Evolutionary conservation across 192 early-diverging fungal species (phyloP).

Genomic region (Spizellomyces punctatus): DNA sequence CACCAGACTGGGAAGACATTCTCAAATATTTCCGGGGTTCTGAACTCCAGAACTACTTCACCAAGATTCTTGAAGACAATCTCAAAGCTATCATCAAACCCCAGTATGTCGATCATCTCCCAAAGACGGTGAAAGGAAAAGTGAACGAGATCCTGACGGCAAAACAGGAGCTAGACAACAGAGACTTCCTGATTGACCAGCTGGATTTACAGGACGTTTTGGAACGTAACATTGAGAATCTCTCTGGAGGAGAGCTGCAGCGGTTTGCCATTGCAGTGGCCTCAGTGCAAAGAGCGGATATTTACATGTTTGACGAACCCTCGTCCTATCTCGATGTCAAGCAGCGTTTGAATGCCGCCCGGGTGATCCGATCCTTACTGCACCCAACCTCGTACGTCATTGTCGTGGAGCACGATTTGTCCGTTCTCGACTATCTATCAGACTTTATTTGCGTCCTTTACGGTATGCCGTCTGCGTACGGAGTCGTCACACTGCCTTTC

Average conservation of each 20-base stretch:
- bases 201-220: slow-evolving; percentile 84
- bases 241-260: slow-evolving; percentile 97
- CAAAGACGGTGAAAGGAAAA: slow-evolving; percentile 75
- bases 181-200: slow-evolving; percentile 69
- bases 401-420: slow-evolving; percentile 98
- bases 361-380: slow-evolving; percentile 85
- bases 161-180: slow-evolving; percentile 76
- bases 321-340: slow-evolving; percentile 98
- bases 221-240: slow-evolving; percentile 76
- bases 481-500: slow-evolving; percentile 97
- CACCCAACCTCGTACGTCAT: slow-evolving; percentile 79
- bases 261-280: slow-evolving; percentile 94
- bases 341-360: slow-evolving; percentile 96
- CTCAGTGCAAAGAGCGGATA: slow-evolving; percentile 81
- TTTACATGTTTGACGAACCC: slow-evolving; percentile 99
- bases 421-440: slow-evolving; percentile 95
- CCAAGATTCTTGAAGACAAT: slow-evolving; percentile 95
- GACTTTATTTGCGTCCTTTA: slow-evolving; percentile 99
- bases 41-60: slow-evolving; percentile 99
- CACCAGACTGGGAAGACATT: slow-evolving; percentile 71
- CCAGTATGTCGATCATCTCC: slow-evolving; percentile 92
- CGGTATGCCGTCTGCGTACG: slow-evolving; percentile 93
- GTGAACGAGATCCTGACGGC: slow-evolving; percentile 73
- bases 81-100: slow-evolving; percentile 93
- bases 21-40: slow-evolving; percentile 94